These are phyloP conservation scores for Biscogniauxia marginata DNA, from an alignment of 2,329 filamentous ascomycete genomes.

Conservation along the genomic window DNA sequence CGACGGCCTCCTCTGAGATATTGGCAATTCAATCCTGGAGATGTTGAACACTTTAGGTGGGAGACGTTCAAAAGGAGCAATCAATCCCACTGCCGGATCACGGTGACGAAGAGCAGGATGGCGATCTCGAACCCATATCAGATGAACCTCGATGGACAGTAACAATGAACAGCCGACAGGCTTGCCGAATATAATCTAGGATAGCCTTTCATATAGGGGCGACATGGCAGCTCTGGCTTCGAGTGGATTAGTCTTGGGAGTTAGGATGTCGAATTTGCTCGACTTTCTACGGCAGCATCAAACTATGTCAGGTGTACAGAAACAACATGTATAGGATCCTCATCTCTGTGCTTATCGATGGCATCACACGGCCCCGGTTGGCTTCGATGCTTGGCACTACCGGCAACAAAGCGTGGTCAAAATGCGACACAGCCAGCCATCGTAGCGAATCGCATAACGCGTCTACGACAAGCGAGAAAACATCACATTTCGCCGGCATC, in stretches of 20 bases:
- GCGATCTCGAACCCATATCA: constrained; percentile 28
- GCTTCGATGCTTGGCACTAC: background rate
- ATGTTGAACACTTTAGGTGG: constrained; percentile 31
- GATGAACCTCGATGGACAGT: constrained; percentile 19
- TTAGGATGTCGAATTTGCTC: no score
- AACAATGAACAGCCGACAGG: background rate
- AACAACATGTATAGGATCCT: no score
- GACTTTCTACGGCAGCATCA: no score
- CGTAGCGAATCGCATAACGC: background rate
- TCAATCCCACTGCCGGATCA: constrained; percentile 25
- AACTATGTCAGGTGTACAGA: no score
- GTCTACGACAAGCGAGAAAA: background rate
- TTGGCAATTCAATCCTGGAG: constrained; percentile 31
- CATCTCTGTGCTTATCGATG: background rate
- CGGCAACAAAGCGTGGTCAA: background rate
- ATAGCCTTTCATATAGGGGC: no score
- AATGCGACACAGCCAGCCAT: background rate
- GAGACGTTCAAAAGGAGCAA: constrained; percentile 20
- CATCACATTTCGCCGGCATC: background rate
- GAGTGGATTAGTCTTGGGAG: no score
- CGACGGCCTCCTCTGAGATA: constrained; percentile 29
- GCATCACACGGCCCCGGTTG: background rate
- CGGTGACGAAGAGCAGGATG: constrained; percentile 18
- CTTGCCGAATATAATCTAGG: constrained; percentile 1
- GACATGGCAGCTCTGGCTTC: no score